phyloP scores from a whole-genome alignment of 2,329 filamentous ascomycete genomes.

The Diaporthe sp. region DNA sequence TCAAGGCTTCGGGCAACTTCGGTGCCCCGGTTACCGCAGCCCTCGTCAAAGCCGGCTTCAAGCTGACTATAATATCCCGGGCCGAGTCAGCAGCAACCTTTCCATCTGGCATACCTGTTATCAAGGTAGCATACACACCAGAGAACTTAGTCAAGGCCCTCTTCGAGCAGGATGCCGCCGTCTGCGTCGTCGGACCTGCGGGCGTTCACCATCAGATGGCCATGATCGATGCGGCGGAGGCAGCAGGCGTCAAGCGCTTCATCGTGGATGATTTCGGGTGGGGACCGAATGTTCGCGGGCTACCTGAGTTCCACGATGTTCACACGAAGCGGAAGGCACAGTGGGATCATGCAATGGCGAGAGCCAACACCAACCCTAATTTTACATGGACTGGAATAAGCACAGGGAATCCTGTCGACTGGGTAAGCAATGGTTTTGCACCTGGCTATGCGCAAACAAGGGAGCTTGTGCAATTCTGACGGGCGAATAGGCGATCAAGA shows the following conservation, averaged over 20 bases:
- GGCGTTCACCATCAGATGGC: constrained; percentile 37
- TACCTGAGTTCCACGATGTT: constrained; percentile 42
- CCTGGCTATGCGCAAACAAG: too few species aligned
- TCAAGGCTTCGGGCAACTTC: constrained; percentile 45
- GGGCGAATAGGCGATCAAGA: constrained; percentile 32
- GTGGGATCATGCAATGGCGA: constrained; percentile 39
- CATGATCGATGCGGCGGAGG: constrained; percentile 44
- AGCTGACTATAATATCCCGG: constrained; percentile 49
- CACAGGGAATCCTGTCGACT: constrained; percentile 45
- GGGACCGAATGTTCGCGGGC: constrained; percentile 38
- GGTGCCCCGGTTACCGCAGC: constrained; percentile 41
- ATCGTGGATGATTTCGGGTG: constrained; percentile 41
- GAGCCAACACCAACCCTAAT: constrained; percentile 35
- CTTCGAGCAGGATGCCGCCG: constrained; percentile 42
- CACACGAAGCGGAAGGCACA: constrained; percentile 36
- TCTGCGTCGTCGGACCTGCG: constrained; percentile 41
- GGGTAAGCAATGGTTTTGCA: constrained; percentile 37
- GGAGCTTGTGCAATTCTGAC: not conserved
- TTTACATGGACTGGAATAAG: constrained; percentile 46
- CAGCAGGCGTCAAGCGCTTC: constrained; percentile 44
- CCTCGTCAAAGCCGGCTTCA: constrained; percentile 42
- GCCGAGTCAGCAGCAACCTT: constrained; percentile 38
- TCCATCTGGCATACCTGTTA: constrained; percentile 36
- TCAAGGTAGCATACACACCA: constrained; percentile 32
- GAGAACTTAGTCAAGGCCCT: constrained; percentile 39